phyloP scores from a whole-genome alignment of 2,329 filamentous ascomycete species.

The Talaromyces sp. region DNA sequence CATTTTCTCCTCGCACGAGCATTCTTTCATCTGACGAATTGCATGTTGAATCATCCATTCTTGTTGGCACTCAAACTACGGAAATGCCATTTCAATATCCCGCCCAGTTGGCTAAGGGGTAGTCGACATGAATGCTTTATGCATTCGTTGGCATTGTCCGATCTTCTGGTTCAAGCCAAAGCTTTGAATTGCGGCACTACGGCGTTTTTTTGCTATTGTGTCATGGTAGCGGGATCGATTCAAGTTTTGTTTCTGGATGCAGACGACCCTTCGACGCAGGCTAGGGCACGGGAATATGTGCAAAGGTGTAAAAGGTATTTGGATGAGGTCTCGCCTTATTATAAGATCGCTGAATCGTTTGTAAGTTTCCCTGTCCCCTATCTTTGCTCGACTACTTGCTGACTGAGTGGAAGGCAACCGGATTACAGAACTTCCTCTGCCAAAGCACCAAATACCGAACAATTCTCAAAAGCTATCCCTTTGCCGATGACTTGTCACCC shows the following conservation, averaged over 20 bases:
- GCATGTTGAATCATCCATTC: slow-evolving; percentile 25
- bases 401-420: neutral
- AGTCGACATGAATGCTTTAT: neutral
- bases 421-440: neutral
- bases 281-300: neutral
- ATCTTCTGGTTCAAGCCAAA: slow-evolving; percentile 24
- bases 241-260: slow-evolving; percentile 18
- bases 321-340: neutral
- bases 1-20: slow-evolving; percentile 25
- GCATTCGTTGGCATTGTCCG: slow-evolving; percentile 23
- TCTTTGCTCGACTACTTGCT: neutral
- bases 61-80: slow-evolving; percentile 21
- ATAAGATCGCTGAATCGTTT: neutral
- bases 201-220: slow-evolving; percentile 26
- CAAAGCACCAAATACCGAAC: neutral
- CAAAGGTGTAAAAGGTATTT: neutral
- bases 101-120: neutral
- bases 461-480: neutral
- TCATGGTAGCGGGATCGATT: slow-evolving; percentile 24
- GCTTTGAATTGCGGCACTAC: slow-evolving; percentile 23
- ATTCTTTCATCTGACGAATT: slow-evolving; percentile 24
- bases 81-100: neutral
- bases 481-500: neutral
- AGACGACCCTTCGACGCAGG: neutral
- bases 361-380: neutral